Base-by-base conservation (phyloP, 345 rosid genomes). In the Diplotaxis tenuifolia region DNA sequence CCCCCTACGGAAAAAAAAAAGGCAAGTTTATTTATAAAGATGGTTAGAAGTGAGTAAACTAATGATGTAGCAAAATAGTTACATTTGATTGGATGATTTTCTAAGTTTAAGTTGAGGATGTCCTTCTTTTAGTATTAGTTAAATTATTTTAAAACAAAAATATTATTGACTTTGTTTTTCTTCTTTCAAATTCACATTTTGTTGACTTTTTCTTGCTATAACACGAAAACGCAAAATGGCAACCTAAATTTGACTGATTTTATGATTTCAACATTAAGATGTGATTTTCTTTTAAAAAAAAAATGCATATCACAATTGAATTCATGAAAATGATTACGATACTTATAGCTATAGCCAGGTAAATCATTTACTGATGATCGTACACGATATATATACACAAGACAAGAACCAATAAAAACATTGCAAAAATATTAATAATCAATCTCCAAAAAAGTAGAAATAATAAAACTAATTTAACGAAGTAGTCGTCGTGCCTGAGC, bases 401-500 rank as follows among this genome's bases (percentile, higher is more conserved):
- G 7, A 16, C 15, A 57, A 20, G 7, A 16, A 62, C 21, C 60
- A 66, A 18, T n/a, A 12, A 42, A 19, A 74, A 49, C 54, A 59
- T 49, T 12, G 8, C 57, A 20, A 45, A 59, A 60, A 25, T n/a
- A 25, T 23, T 0, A 18, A 19, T 6, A 45, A 45, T 52, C 47
- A 74, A 67, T 3, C 53, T 76, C 56, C 58, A 28, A 67, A 60
- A 6, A 60, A 59, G 28, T 32, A 23, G 12, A 67, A 2, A 52
- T 5, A 61, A 9, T 4, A 9, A 11, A 20, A 15, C 12, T 2
- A 2, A 42, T 2, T 74, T 76, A 76, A 25, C 71, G 75, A n/a
- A 77, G 72, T 36, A 77, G 53, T 57, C 80, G 67, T 15, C 80
- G 34, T 16, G 45, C 0, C 38, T 0, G 7, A 65, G 76, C 0